These are phyloP conservation scores for Karstenula rhodostoma DNA, from an alignment of 2,329 filamentous ascomycete species.

Conservation along the genomic window DNA sequence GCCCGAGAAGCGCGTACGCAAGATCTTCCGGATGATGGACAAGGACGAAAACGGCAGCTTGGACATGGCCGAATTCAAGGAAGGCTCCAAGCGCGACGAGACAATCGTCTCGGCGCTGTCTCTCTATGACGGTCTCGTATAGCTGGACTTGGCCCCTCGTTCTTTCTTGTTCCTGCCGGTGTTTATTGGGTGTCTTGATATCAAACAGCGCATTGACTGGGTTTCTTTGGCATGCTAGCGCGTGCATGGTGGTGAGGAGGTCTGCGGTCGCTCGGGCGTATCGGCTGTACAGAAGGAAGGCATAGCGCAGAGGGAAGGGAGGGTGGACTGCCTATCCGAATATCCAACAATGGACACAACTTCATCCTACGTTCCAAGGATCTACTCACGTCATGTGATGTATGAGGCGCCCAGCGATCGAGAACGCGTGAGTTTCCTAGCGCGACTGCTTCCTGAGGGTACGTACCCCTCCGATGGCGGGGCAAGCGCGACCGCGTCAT, in stretches of 20 bases:
- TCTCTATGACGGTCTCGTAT: constrained; percentile 95
- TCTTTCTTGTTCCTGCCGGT: constrained; percentile 40
- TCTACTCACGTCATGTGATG: neutral
- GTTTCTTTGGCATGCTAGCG: constrained; percentile 43
- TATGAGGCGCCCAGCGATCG: neutral
- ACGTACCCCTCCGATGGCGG: constrained; percentile 15
- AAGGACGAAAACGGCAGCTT: constrained; percentile 98
- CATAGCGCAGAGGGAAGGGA: constrained; percentile 15
- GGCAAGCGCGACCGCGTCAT: constrained; percentile 11
- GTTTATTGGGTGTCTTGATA: constrained; percentile 48
- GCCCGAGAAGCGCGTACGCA: constrained; percentile 95
- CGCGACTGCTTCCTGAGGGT: neutral
- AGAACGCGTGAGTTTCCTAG: neutral
- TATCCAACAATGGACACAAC: constrained; percentile 8
- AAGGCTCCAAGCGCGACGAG: constrained; percentile 97
- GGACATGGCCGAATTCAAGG: constrained; percentile 98
- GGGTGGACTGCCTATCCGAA: constrained; percentile 12
- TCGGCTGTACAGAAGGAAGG: constrained; percentile 45
- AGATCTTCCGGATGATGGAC: constrained; percentile 99
- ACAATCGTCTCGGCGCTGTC: constrained; percentile 98
- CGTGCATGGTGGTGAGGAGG: constrained; percentile 30
- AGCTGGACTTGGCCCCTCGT: constrained; percentile 32
- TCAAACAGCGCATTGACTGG: constrained; percentile 48
- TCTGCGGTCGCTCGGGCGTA: constrained; percentile 43
- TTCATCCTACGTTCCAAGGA: constrained; percentile 5